Evolutionary conservation across 768 basidiomycete genomes (phyloP), one percentile per base, ranked within the genome.

Genomic region (Podaxis sp.): DNA sequence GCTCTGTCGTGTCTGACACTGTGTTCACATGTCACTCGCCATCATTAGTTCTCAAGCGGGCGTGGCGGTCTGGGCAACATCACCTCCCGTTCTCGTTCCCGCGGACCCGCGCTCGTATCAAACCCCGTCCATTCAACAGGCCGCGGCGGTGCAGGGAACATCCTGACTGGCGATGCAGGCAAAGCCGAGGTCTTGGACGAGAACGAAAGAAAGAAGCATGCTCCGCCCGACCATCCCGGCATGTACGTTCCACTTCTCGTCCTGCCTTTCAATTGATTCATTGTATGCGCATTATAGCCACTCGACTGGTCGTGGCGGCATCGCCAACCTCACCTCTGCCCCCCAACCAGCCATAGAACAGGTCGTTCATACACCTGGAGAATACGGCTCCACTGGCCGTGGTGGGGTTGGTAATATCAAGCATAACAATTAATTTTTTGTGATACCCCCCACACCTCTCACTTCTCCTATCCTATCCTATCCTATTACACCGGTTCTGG

Each of bases 21-120:
- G 47, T n/a, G 33, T 27, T 40, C 8, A 43, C 55, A 41, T 33
- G 11, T 8, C 50, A 2, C 24, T 7, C 33, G 4, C 65, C 27
- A 58, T 9, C 22, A 13, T 4, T 55, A 82, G 81, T 76, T 84
- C 72, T 89, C 87, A 17, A 78, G 79, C 24, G 89, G 89, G 4
- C 82, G 88, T 24, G 89, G 89, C 41, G 89, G 89, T 9, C 55
- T 70, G 2, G 89, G 89, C 9, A 90, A 90, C 67, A 85, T 90
- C 33, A 69, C 74, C 47, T 73, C 78, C 8, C 81, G 82, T 49
- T 86, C 85, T 17, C 82, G 80, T 29, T 87, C 86, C 29, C 82
- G 82, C 19, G 82, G 75, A 4, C 70, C 73, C 57, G 65, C 54
- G 25, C 57, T 55, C 49, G 33, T 46, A 40, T 9, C 46, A 12